These are phyloP conservation scores for Lachancea mirantina DNA, from an alignment of 805 yeast genomes.

Conservation along the genomic window DNA sequence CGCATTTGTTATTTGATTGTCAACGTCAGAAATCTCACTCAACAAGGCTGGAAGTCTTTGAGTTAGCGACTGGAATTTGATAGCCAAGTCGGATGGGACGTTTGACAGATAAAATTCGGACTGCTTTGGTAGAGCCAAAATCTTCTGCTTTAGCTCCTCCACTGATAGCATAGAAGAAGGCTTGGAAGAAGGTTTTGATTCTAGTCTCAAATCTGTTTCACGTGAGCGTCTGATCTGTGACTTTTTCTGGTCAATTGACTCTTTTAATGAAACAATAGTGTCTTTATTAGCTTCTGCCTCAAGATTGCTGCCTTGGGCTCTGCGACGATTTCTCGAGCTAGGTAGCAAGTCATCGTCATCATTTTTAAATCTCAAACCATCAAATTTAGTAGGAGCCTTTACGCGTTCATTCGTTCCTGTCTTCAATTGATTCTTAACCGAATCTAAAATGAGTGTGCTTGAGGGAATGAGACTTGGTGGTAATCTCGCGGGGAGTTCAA, in stretches of 20 bases:
- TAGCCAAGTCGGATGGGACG: constrained; percentile 36
- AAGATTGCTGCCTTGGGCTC: constrained; percentile 20
- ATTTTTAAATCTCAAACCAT: constrained; percentile 56
- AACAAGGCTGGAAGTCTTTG: constrained; percentile 69
- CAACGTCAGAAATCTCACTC: constrained; percentile 53
- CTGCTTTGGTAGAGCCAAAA: constrained; percentile 39
- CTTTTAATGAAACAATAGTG: constrained; percentile 50
- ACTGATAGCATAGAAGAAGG: no score
- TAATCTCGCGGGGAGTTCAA: constrained; percentile 68
- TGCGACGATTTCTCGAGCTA: constrained; percentile 57
- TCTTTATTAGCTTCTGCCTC: constrained; percentile 11
- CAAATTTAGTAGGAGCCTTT: constrained; percentile 16
- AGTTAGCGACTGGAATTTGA: constrained; percentile 54
- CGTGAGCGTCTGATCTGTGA: no score
- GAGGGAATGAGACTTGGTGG: constrained; percentile 92
- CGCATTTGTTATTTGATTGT: constrained; percentile 57
- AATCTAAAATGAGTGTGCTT: constrained; percentile 63
- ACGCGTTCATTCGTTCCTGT: constrained; percentile 8
- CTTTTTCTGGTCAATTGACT: constrained; percentile 62
- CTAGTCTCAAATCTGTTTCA: constrained; percentile 69
- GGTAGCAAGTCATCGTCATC: constrained; percentile 66
- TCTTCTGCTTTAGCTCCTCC: constrained; percentile 55
- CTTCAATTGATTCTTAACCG: constrained; percentile 52
- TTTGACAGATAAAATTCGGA: constrained; percentile 16
- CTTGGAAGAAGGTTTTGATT: no score